Conservation (phyloP, 768 basidiomycete species). For the Trichaptum fuscoviolaceum region DNA sequence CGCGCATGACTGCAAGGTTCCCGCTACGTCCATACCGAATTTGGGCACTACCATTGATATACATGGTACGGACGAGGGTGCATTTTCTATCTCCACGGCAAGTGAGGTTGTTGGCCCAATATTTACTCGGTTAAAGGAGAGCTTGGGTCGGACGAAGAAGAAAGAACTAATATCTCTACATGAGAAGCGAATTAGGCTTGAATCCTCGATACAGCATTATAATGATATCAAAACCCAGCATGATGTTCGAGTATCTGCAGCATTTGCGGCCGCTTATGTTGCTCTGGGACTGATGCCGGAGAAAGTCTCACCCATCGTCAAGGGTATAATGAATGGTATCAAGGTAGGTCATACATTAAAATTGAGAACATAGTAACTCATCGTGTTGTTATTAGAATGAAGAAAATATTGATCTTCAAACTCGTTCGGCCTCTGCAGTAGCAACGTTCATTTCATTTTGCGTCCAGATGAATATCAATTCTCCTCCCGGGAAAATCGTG, state of each 20-base stretch:
- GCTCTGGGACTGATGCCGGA: constrained; percentile 82
- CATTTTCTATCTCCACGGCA: constrained; percentile 79
- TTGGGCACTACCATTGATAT: constrained; percentile 77
- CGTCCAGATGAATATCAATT: constrained; percentile 59
- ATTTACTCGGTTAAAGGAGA: constrained; percentile 71
- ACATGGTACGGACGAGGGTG: constrained; percentile 52
- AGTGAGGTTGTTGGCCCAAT: constrained; percentile 62
- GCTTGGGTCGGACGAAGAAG: constrained; percentile 74
- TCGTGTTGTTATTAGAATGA: constrained; percentile 52
- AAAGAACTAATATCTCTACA: constrained; percentile 63
- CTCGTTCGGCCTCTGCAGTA: constrained; percentile 80
- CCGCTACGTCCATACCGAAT: constrained; percentile 70
- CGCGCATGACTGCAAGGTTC: constrained; percentile 80
- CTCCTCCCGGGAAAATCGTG: constrained; percentile 93
- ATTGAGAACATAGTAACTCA: background rate
- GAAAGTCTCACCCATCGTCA: constrained; percentile 94
- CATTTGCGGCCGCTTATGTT: constrained; percentile 88
- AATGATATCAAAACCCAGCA: constrained; percentile 77
- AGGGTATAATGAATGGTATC: constrained; percentile 95
- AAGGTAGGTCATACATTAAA: constrained; percentile 52
- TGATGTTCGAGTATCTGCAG: constrained; percentile 82
- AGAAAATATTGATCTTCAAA: constrained; percentile 83
- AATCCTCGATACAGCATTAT: constrained; percentile 72
- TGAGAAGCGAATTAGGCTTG: constrained; percentile 69
- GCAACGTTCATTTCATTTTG: constrained; percentile 88